phyloP scores from a whole-genome alignment of 2,329 filamentous ascomycete genomes.

The Dryadomyces sulphureus region DNA sequence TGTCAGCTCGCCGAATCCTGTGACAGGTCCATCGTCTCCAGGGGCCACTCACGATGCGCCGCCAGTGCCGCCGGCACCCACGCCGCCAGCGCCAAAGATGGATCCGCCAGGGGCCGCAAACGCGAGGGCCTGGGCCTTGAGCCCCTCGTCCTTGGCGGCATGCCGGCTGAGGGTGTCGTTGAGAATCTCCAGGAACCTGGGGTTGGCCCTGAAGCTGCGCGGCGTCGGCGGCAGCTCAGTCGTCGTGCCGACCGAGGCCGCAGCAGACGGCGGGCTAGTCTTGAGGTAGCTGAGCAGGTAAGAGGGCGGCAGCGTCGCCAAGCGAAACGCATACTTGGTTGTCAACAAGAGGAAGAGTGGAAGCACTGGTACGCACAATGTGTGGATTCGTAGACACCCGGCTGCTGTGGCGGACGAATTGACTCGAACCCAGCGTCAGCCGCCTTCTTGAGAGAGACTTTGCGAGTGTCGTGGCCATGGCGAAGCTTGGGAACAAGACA shows the following conservation, averaged over 20 bases:
- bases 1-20: background rate
- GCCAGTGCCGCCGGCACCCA: constrained; percentile 33
- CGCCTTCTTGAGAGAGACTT: no score
- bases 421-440: no score
- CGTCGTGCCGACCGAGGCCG: constrained; percentile 44
- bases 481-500: background rate
- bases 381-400: no score
- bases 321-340: constrained; percentile 42
- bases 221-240: constrained; percentile 46
- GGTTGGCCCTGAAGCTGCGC: constrained; percentile 43
- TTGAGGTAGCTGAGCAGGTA: constrained; percentile 47
- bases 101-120: constrained; percentile 44
- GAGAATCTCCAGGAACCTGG: constrained; percentile 30
- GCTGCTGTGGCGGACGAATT: no score
- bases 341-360: background rate
- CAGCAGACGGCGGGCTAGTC: constrained; percentile 35
- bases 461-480: constrained; percentile 1
- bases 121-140: constrained; percentile 35
- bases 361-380: background rate
- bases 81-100: constrained; percentile 32
- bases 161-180: constrained; percentile 19
- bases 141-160: constrained; percentile 13
- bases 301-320: constrained; percentile 26
- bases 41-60: constrained; percentile 11
- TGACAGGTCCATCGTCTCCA: background rate